Percentiles rank a stretch among this genome's conserved stretches.
Evolutionary conservation across 192 early-diverging fungal genomes (phyloP).

Genomic region (Piromyces finnis): DNA sequence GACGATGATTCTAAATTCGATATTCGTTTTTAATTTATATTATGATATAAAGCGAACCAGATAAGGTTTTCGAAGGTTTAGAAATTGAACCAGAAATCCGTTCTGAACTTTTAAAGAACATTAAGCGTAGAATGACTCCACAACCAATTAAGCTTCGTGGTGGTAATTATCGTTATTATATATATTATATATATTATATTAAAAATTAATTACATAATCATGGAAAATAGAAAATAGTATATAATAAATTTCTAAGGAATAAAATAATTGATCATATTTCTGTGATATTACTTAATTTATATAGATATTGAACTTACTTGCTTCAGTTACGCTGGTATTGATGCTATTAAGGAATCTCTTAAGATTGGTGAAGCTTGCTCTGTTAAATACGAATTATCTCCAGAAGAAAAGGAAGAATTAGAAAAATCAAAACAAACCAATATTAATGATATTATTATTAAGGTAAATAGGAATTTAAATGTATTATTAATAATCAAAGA

Average conservation of each 20-base stretch:
- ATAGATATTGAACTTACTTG: constrained; percentile 83
- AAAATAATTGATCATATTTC: too few relatives aligned
- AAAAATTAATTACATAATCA: not conserved
- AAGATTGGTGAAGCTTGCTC: constrained; percentile 66
- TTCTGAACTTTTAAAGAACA: constrained; percentile 63
- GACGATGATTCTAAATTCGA: too few relatives aligned
- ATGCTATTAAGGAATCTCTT: constrained; percentile 83
- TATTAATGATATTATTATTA: constrained; percentile 59
- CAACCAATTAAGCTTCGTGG: constrained; percentile 91
- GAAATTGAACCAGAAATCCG: constrained; percentile 36
- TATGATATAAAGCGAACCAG: constrained; percentile 42
- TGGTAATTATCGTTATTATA: constrained; percentile 12
- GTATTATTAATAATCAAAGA: too few relatives aligned
- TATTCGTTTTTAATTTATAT: too few relatives aligned
- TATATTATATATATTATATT: not conserved
- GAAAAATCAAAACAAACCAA: not conserved
- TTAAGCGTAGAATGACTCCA: constrained; percentile 80
- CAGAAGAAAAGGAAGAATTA: not conserved
- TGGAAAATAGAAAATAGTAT: too few relatives aligned
- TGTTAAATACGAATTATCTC: not conserved
- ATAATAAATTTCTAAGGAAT: too few relatives aligned
- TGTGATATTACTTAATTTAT: not conserved
- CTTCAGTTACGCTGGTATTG: constrained; percentile 85
- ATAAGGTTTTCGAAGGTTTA: constrained; percentile 68
- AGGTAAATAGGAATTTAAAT: too few relatives aligned